A percentile compares a stretch with the other conserved stretches of the same genome.
phyloP scores from a whole-genome alignment of 2,329 filamentous ascomycete genomes.

The Clarireedia hainanense region DNA sequence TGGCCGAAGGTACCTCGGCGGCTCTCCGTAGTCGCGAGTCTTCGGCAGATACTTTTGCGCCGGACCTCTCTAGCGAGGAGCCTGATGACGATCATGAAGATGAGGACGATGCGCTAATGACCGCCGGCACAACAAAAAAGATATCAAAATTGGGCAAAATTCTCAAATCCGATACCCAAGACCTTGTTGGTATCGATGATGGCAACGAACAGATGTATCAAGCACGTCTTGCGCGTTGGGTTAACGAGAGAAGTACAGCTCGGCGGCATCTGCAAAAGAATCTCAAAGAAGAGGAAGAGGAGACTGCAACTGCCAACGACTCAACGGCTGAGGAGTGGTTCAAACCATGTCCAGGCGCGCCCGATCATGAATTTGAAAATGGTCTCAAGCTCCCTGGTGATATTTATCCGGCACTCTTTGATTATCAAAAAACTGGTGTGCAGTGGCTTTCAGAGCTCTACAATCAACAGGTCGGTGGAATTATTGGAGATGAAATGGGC shows the following conservation, averaged over 20 bases:
- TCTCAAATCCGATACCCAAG: slow-evolving; percentile 28
- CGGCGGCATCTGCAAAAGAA: slow-evolving; percentile 36
- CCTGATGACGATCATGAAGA: slow-evolving; percentile 22
- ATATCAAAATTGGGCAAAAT: slow-evolving; percentile 12
- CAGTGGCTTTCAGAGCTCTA: slow-evolving; percentile 95
- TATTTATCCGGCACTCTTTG: slow-evolving; percentile 85
- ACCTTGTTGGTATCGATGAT: slow-evolving; percentile 58
- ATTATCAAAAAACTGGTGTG: slow-evolving; percentile 95
- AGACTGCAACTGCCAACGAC: slow-evolving; percentile 35
- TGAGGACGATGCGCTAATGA: slow-evolving; percentile 33
- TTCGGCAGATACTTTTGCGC: slow-evolving; percentile 23
- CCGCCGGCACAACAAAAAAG: slow-evolving; percentile 34
- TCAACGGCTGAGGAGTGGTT: slow-evolving; percentile 61
- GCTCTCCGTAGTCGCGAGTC: slow-evolving; percentile 17
- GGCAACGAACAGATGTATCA: slow-evolving; percentile 81
- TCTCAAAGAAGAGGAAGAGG: slow-evolving; percentile 30
- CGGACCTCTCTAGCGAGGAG: slow-evolving; percentile 14
- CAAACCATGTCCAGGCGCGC: slow-evolving; percentile 73
- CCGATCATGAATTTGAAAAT: slow-evolving; percentile 68
- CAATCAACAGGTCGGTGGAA: slow-evolving; percentile 82
- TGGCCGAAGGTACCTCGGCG: slow-evolving; percentile 29
- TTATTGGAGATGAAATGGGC: slow-evolving; percentile 97
- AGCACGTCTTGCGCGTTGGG: slow-evolving; percentile 67
- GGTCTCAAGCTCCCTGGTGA: slow-evolving; percentile 78
- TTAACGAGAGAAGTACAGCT: slow-evolving; percentile 52